These are phyloP conservation scores for Lactifluus subvellereus DNA, from an alignment of 768 basidiomycete genomes.

Conservation along the genomic window DNA sequence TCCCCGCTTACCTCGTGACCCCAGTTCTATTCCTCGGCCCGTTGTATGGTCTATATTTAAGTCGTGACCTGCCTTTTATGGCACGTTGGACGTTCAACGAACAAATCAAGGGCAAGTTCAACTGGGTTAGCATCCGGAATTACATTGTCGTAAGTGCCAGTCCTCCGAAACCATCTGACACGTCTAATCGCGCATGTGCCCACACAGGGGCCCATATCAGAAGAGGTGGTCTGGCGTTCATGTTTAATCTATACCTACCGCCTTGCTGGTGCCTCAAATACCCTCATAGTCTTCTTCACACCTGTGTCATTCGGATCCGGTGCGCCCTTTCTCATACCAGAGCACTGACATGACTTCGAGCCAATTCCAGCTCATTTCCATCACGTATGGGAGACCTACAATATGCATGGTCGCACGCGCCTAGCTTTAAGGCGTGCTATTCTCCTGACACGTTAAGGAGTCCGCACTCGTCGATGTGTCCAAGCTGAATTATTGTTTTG, in stretches of 20 bases:
- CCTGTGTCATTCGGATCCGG: slow-evolving; percentile 89
- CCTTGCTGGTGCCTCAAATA: slow-evolving; percentile 51
- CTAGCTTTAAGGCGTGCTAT: slow-evolving; percentile 61
- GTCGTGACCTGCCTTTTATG: slow-evolving; percentile 50
- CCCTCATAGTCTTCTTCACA: slow-evolving; percentile 66
- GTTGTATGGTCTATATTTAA: slow-evolving; percentile 51
- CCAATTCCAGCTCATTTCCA: slow-evolving; percentile 72
- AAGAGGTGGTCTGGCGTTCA: slow-evolving; percentile 87
- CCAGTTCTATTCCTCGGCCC: slow-evolving; percentile 77
- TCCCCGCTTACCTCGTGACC: slow-evolving; percentile 55
- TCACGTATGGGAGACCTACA: slow-evolving; percentile 85
- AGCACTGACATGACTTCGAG: slow-evolving; percentile 6
- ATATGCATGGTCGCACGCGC: slow-evolving; percentile 60
- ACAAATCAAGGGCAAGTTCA: slow-evolving; percentile 36
- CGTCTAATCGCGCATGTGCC: neutral
- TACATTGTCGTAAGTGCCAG: slow-evolving; percentile 45
- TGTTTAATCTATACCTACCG: slow-evolving; percentile 73
- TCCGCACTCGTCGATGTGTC: slow-evolving; percentile 4
- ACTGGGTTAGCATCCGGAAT: slow-evolving; percentile 64
- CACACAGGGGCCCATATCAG: slow-evolving; percentile 82
- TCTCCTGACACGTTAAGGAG: slow-evolving; percentile 45
- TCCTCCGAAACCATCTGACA: too few relatives aligned
- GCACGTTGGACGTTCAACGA: slow-evolving; percentile 39
- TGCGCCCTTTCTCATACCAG: slow-evolving; percentile 32
- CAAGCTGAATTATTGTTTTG: neutral